Conservation (phyloP, 352 stramenopile genomes). For the Aphanomyces astaci region DNA sequence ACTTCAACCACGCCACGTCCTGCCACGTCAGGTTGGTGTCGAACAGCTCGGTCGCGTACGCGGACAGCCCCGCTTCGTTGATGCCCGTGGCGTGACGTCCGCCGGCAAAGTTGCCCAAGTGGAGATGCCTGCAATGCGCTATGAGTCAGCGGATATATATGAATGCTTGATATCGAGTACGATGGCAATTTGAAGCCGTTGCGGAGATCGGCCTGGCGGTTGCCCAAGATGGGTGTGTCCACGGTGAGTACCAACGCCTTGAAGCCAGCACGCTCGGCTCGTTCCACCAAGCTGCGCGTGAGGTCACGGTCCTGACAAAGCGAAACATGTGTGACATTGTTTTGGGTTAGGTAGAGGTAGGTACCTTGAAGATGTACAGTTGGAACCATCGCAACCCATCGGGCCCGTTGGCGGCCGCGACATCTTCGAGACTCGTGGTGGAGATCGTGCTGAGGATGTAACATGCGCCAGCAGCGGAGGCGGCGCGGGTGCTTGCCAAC, state of each 20-base stretch:
- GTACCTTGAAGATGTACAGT: constrained; percentile 93
- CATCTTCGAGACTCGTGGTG: constrained; percentile 85
- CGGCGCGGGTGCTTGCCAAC: constrained; percentile 69
- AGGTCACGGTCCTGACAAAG: constrained; percentile 82
- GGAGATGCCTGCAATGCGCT: neutral
- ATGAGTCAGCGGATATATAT: too few relatives aligned
- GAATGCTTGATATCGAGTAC: too few relatives aligned
- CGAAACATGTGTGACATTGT: neutral
- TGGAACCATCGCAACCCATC: constrained; percentile 44
- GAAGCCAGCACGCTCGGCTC: constrained; percentile 90
- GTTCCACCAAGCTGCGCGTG: constrained; percentile 84
- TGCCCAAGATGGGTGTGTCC: constrained; percentile 93
- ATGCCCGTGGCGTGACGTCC: constrained; percentile 30
- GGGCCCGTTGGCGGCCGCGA: constrained; percentile 27
- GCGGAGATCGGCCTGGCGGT: constrained; percentile 91
- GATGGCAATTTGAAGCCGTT: constrained; percentile 86
- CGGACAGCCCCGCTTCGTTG: constrained; percentile 42
- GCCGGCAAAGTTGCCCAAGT: constrained; percentile 47
- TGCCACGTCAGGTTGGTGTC: constrained; percentile 93
- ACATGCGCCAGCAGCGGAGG: constrained; percentile 77
- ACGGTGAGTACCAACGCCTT: constrained; percentile 94
- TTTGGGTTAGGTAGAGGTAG: neutral
- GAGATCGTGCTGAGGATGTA: constrained; percentile 92
- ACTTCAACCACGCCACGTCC: constrained; percentile 88
- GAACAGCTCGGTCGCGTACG: constrained; percentile 84